Evolutionary conservation across 495 filamentous ascomycete genomes (phyloP), one percentile per base, ranked within the genome.

Genomic region (Penicillium soppii): DNA sequence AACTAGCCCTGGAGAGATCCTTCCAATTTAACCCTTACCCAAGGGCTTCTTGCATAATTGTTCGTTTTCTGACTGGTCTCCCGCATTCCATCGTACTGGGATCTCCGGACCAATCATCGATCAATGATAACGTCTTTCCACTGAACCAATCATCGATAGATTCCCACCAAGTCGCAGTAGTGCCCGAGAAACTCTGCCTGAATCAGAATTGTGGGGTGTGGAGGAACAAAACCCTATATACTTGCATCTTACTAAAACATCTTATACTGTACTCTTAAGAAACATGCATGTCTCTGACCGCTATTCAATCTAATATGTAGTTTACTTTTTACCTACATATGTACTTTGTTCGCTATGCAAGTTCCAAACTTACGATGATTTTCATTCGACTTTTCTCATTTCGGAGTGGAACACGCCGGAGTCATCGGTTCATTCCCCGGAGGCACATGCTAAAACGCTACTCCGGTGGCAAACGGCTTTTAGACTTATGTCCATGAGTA

Each of bases 391-490:
- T n/a, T n/a, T n/a, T n/a, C n/a, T n/a, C n/a, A n/a, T n/a, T n/a
- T n/a, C n/a, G n/a, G n/a, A 55, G 44, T 54, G 39, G 39, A 38
- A 48, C 44, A 15, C 27, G 36, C 52, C 52, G 52, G 52, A 54
- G 43, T 54, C 22, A 1, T 7, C 13, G 22, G 13, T 16, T 6
- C 37, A 7, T 17, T 54, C 56, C 56, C 56, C 52, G 52, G n/a
- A n/a, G n/a, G 47, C 41, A 50, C 52, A 52, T 59, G 47, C 15
- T 38, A 52, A 55, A 54, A 50, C 49, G 26, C 32, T 46, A 36
- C 42, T 39, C 43, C 53, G 43, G 57, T 45, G 53, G 52, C 56
- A 25, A 52, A 41, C 27, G 50, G 50, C 26, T 36, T n/a, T 22
- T 26, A 29, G 25, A 25, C 39, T 21, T 23, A 32, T 35, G 39